A percentile compares a stretch with the other conserved stretches of the same genome.
These are phyloP conservation scores for Rhizoclosmatium hyalinum DNA, from an alignment of 371 early-diverging fungal species.

Conservation along the genomic window DNA sequence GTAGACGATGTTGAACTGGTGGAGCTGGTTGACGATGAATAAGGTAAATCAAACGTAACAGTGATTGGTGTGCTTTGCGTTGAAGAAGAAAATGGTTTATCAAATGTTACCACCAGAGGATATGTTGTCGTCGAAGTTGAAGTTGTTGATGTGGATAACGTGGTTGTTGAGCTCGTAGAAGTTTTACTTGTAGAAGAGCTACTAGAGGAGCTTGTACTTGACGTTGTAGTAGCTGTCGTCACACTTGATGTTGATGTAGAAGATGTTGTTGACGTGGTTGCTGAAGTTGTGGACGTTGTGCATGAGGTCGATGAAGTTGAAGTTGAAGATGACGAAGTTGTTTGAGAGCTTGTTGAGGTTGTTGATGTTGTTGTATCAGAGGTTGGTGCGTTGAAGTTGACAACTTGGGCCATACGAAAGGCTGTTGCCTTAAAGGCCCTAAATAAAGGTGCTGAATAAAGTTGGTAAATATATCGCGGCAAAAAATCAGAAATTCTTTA, in stretches of 20 bases:
- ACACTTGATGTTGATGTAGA: neutral
- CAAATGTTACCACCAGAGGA: too few species aligned
- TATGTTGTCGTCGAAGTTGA: neutral
- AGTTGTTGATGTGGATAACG: neutral
- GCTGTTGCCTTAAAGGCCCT: too few species aligned
- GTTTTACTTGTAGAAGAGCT: too few species aligned
- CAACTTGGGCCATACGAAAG: too few species aligned
- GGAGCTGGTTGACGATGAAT: too few species aligned
- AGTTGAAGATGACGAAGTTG: neutral
- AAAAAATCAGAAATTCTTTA: neutral
- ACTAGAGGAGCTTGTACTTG: neutral
- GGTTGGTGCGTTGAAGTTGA: neutral
- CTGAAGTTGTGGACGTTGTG: neutral
- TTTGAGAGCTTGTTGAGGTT: neutral
- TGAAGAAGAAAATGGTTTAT: too few species aligned
- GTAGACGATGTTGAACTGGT: too few species aligned
- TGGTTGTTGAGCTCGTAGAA: neutral
- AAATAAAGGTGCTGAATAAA: neutral
- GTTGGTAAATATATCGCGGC: neutral
- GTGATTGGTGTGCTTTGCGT: too few species aligned
- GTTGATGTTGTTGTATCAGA: neutral
- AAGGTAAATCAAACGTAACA: too few species aligned
- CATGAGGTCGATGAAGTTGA: neutral
- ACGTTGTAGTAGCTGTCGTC: neutral
- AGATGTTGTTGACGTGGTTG: neutral